Base-by-base conservation (phyloP, 2,329 filamentous ascomycete species). In the Orbilia brochopaga region DNA sequence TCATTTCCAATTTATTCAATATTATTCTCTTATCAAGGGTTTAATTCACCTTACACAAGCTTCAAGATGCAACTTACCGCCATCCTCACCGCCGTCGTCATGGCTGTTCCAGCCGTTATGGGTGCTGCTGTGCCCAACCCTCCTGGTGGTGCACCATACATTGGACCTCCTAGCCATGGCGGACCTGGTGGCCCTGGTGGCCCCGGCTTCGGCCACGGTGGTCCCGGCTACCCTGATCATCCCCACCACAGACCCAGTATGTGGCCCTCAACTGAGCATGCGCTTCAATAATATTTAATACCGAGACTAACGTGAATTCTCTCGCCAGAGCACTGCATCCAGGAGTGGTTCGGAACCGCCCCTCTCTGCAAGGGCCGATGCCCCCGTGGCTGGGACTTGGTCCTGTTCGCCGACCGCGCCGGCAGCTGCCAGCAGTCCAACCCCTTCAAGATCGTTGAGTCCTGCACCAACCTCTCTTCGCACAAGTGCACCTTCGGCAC, bases 301-400 rank as follows among this genome's bases (percentile, higher is more conserved):
- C 17, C 5, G 48, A 30, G 24, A 5, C 23, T 53, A 35, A 30
- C 50, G 30, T 2, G 15, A 2, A 11, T n/a, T 48, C 13, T 54
- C 24, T 27, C 32, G 8, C 46, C 40, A 72, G 67, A 72, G 60
- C 67, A 59, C 51, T 65, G 59, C 62, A 61, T 67, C 53, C 69
- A 73, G 32, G 63, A 67, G 42, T 73, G 69, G 69, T 73, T 73
- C 69, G 69, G 69, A 54, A 73, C 69, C 23, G 69, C 69, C 17
- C 69, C 69, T 44, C 53, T 67, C 37, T 73, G 69, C 69, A 67
- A 66, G 1, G 62, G 69, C 57, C 62, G 58, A 46, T 73, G 69
- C 52, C 69, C 69, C 30, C 57, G 46, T 17, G 69, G 63, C 35
- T 73, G 69, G 69, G 51, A 65, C 60, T 42, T 64, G 40, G 60